Evolutionary conservation across 2,329 filamentous ascomycete genomes (phyloP), one percentile per base, ranked within the genome.

Genomic region (Alternaria consortialis): DNA sequence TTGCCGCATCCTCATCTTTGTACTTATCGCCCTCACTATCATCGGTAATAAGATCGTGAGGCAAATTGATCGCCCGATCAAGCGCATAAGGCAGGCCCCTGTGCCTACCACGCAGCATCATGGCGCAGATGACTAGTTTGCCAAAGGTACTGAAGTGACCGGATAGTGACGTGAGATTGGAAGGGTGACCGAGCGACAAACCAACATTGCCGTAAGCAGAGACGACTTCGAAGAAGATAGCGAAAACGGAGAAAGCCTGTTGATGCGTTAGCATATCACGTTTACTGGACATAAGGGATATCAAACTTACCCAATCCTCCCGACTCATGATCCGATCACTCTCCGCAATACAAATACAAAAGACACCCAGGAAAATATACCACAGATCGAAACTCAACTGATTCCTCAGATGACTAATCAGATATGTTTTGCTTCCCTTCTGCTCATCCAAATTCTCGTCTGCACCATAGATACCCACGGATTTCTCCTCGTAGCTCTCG

Each of bases 341-440:
- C 80, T 99, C 96, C 23, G 91, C 88, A 69, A 98, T 97, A 61
- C 91, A 86, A 71, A 99, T 91, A 75, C 98, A 87, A 80, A 99
- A 99, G 67, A 97, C 88, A 1, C 95, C 95, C 25, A 98, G 77
- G 74, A 97, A 97, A 55, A 99, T 91, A 72, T 93, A 99, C 95
- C 95, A 99, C 79, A 99, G 79, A 80, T 99, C 96, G 81, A 99
- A 99, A 56, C 93, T 97, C 32, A 99, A 86, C 79, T 99, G 95
- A 43, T 91, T 89, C 32, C 95, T 91, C 77, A 99, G 85, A 86
- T 99, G 96, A 48, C 91, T 89, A 3, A 93, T 91, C 48, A 99
- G 90, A 69, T 97, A 98, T 58, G 90, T 94, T 47, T 43, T 61
- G 4, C 58, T 36, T 2, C 92, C 87, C 39, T 90, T 85, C 25